Conservation (phyloP, 2,329 filamentous ascomycete species). For the Exophiala sp. region DNA sequence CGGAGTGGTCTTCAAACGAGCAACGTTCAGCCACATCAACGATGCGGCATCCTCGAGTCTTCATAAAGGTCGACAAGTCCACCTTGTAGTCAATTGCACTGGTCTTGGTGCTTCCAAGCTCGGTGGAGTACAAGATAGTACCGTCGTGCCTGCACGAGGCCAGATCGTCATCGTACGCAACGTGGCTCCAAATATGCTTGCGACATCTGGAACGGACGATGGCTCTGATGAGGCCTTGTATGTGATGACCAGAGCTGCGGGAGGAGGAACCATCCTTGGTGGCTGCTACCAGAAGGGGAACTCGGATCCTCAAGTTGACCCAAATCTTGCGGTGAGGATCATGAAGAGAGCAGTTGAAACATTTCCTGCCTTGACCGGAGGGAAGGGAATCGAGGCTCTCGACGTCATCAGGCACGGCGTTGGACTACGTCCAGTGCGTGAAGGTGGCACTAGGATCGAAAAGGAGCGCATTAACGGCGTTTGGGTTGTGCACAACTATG, state of each 20-base stretch:
- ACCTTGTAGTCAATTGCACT: conserved; percentile 79
- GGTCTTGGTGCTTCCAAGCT: conserved; percentile 72
- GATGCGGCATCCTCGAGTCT: conserved; percentile 64
- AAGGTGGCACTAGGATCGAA: conserved; percentile 72
- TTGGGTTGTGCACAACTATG: conserved; percentile 65
- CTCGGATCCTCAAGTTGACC: conserved; percentile 77
- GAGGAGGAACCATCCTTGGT: conserved; percentile 83
- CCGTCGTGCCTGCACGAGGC: conserved; percentile 72
- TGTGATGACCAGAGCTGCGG: conserved; percentile 72
- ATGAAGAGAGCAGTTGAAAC: conserved; percentile 71
- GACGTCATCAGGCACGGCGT: conserved; percentile 78
- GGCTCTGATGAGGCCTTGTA: conserved; percentile 70
- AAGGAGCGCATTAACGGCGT: conserved; percentile 63
- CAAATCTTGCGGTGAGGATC: conserved; percentile 74
- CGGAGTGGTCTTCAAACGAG: conserved; percentile 66
- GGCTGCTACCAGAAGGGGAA: conserved; percentile 76
- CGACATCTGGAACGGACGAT: conserved; percentile 70
- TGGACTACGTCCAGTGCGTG: conserved; percentile 71
- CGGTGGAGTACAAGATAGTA: conserved; percentile 74
- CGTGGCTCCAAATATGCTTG: conserved; percentile 66
- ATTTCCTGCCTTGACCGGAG: conserved; percentile 61
- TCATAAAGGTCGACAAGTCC: conserved; percentile 58
- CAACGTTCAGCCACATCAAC: conserved; percentile 63
- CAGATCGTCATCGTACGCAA: conserved; percentile 84
- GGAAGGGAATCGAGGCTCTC: conserved; percentile 68